Evolutionary conservation across 257 asterid genomes (phyloP).

Genomic region (Eucommia ulmoides): DNA sequence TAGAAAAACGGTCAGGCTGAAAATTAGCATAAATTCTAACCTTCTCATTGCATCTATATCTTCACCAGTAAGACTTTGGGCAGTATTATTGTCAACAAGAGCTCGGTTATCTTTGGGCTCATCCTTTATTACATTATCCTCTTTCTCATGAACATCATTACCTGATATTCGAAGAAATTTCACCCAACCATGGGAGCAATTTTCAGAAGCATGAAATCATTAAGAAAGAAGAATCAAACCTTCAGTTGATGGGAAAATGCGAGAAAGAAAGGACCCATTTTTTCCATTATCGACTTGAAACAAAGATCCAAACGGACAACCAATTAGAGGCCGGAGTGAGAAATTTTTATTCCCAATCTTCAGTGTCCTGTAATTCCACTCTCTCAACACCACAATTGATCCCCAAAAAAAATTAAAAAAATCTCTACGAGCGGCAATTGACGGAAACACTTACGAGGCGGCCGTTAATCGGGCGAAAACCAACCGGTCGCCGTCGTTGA

Average conservation of each 20-base stretch:
- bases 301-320: conserved; percentile 68
- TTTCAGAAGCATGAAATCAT: not conserved
- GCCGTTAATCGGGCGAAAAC: conserved; percentile 85
- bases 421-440: no score
- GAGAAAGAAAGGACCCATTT: conserved; percentile 61
- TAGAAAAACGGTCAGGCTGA: no score
- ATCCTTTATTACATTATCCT: conserved; percentile 19
- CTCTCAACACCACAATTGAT: no score
- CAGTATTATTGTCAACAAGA: conserved; percentile 76
- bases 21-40: no score
- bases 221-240: conserved; percentile 23
- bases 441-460: conserved; percentile 49
- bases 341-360: conserved; percentile 78
- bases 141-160: conserved; percentile 30
- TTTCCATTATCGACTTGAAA: conserved; percentile 66
- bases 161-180: no score
- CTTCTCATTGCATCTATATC: conserved; percentile 72
- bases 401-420: conserved; percentile 4
- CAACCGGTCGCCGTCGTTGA: conserved; percentile 86
- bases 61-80: conserved; percentile 79
- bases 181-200: no score
- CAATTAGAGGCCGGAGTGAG: conserved; percentile 75
- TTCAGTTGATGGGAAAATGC: conserved; percentile 36
- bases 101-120: conserved; percentile 76
- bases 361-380: conserved; percentile 34